Conservation (phyloP, 768 basidiomycete genomes). For the Phylloporus sp. region DNA sequence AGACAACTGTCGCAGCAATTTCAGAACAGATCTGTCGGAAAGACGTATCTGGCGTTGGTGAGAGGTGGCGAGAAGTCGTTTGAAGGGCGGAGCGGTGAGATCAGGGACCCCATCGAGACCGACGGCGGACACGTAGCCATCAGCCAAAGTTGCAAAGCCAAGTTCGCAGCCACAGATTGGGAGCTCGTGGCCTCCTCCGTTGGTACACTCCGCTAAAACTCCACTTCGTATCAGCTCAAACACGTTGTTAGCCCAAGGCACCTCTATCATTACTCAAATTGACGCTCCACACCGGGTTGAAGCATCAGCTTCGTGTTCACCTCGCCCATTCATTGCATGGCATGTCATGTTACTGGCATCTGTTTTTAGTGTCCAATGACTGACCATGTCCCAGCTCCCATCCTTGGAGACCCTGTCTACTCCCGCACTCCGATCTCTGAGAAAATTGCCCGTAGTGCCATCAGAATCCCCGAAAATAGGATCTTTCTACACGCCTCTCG, state of each 20-base stretch:
- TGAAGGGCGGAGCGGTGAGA: slow-evolving; percentile 35
- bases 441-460: slow-evolving; percentile 22
- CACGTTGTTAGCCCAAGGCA: slow-evolving; percentile 30
- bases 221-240: slow-evolving; percentile 26
- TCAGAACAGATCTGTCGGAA: slow-evolving; percentile 41
- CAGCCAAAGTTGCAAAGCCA: slow-evolving; percentile 28
- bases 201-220: slow-evolving; percentile 23
- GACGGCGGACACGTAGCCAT: slow-evolving; percentile 43
- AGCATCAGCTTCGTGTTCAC: slow-evolving; percentile 72
- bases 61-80: slow-evolving; percentile 50
- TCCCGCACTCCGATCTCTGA: slow-evolving; percentile 36
- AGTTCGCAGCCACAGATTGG: slow-evolving; percentile 46
- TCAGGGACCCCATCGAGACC: slow-evolving; percentile 39
- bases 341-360: slow-evolving; percentile 21
- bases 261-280: slow-evolving; percentile 58
- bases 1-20: slow-evolving; percentile 57
- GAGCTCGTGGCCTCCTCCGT: slow-evolving; percentile 57
- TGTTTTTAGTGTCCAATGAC: not conserved
- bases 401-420: slow-evolving; percentile 59
- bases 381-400: slow-evolving; percentile 46
- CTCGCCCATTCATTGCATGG: slow-evolving; percentile 49
- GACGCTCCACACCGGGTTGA: slow-evolving; percentile 56
- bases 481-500: slow-evolving; percentile 61
- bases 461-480: slow-evolving; percentile 41
- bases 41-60: slow-evolving; percentile 64